Evolutionary conservation across 2,329 filamentous ascomycete genomes (phyloP).

Genomic region (Arthroderma uncinatum): DNA sequence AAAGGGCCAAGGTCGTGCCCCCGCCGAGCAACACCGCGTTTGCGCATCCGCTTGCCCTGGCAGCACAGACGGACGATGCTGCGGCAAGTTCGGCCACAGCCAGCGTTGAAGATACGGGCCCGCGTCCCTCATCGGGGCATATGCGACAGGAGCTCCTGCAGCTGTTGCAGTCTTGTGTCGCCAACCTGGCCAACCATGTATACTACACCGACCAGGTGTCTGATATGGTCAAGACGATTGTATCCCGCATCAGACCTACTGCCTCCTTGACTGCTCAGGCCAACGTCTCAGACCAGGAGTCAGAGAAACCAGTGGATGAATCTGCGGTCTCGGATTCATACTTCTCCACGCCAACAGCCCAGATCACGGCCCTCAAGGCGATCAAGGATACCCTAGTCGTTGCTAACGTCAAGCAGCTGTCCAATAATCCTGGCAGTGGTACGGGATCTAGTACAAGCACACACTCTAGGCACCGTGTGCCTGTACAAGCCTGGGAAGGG

Average conservation of each 20-base stretch:
- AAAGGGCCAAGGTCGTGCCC: slow-evolving; percentile 6
- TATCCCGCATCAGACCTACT: slow-evolving; percentile 64
- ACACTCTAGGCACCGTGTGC: slow-evolving; percentile 62
- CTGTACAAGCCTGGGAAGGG: slow-evolving; percentile 84
- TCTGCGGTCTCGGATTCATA: slow-evolving; percentile 46
- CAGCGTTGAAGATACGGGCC: no score
- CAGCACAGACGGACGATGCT: not conserved
- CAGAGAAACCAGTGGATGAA: slow-evolving; percentile 27
- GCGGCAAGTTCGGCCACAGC: not conserved
- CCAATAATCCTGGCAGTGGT: no score
- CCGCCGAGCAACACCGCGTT: not conserved
- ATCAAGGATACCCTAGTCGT: slow-evolving; percentile 74
- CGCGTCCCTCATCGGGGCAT: not conserved
- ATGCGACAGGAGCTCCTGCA: slow-evolving; percentile 51
- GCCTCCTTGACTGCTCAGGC: slow-evolving; percentile 27
- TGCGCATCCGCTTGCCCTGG: not conserved
- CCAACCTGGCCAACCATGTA: slow-evolving; percentile 83
- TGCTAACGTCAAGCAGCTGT: slow-evolving; percentile 56
- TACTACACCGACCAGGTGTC: slow-evolving; percentile 95
- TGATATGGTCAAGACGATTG: slow-evolving; percentile 79
- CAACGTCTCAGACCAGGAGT: slow-evolving; percentile 25
- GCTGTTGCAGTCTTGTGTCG: slow-evolving; percentile 70
- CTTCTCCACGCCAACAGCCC: slow-evolving; percentile 53
- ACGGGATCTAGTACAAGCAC: slow-evolving; percentile 51
- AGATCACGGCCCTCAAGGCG: slow-evolving; percentile 57